These are phyloP conservation scores for Fusarium falciforme DNA, from an alignment of 2,329 filamentous ascomycete species.

Conservation along the genomic window DNA sequence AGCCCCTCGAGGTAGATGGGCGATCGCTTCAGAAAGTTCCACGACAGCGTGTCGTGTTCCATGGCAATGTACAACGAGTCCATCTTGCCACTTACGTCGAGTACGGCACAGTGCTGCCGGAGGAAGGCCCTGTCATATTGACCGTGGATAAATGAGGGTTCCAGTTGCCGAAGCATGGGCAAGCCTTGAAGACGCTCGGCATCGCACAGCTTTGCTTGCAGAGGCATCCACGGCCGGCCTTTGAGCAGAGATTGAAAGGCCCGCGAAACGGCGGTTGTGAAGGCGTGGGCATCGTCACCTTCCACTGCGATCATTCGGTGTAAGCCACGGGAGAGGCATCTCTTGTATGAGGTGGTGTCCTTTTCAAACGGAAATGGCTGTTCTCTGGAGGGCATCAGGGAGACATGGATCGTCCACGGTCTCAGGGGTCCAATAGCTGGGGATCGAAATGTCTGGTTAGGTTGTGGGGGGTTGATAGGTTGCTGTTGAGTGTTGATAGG, in stretches of 20 bases:
- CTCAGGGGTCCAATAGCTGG: constrained; percentile 39
- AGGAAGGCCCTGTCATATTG: constrained; percentile 65
- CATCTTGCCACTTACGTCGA: constrained; percentile 64
- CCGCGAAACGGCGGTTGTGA: constrained; percentile 59
- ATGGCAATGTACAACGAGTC: constrained; percentile 71
- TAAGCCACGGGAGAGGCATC: constrained; percentile 69
- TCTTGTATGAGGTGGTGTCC: constrained; percentile 70
- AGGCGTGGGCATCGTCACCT: constrained; percentile 61
- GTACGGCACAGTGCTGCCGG: constrained; percentile 65
- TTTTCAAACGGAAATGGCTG: constrained; percentile 71
- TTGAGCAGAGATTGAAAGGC: constrained; percentile 63
- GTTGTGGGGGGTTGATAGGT: constrained; percentile 6
- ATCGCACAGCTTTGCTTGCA: constrained; percentile 70
- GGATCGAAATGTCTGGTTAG: constrained; percentile 5
- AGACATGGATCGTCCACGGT: constrained; percentile 70
- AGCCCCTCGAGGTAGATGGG: constrained; percentile 63
- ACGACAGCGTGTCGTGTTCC: constrained; percentile 65
- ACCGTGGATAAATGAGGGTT: constrained; percentile 53
- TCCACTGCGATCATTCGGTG: constrained; percentile 67
- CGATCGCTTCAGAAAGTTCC: constrained; percentile 62
- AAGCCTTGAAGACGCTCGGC: constrained; percentile 65
- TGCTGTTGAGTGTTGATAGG: constrained; percentile 10
- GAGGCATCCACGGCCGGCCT: constrained; percentile 65
- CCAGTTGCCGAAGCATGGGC: constrained; percentile 69
- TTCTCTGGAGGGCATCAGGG: constrained; percentile 64